Evolutionary conservation across 441 rosid genomes (phyloP).

Genomic region (Isatis lusitanica): DNA sequence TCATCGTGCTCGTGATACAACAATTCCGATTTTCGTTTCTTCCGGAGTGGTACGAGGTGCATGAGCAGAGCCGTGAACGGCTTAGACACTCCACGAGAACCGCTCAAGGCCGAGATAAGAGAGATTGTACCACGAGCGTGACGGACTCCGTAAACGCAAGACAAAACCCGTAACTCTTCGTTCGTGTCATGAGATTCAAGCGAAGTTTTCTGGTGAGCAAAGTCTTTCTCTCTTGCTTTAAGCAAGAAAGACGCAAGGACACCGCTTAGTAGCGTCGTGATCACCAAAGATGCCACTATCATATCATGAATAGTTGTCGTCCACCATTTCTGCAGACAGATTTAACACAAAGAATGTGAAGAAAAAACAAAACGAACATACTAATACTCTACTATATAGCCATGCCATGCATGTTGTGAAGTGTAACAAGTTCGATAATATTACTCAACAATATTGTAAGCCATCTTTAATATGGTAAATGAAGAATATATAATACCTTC

Average conservation of each 20-base stretch:
- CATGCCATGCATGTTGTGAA: neutral
- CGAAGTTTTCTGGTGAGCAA: conserved; percentile 42
- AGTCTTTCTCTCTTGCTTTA: conserved; percentile 43
- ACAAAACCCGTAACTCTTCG: conserved; percentile 57
- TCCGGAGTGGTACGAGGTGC: conserved; percentile 78
- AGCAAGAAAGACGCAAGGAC: conserved; percentile 49
- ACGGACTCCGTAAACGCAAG: conserved; percentile 67
- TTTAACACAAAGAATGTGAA: neutral
- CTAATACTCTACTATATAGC: neutral
- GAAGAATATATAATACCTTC: conserved; percentile 28
- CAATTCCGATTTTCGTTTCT: conserved; percentile 44
- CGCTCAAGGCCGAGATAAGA: conserved; percentile 50
- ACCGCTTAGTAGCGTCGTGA: conserved; percentile 60
- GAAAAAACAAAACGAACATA: neutral
- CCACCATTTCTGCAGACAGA: conserved; percentile 41
- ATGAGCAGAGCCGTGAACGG: conserved; percentile 53
- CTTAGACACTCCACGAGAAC: conserved; percentile 35
- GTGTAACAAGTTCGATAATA: neutral
- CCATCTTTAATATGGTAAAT: neutral
- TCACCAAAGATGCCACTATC: conserved; percentile 49
- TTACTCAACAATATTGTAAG: neutral
- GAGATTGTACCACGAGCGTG: conserved; percentile 54
- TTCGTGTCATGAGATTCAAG: conserved; percentile 52
- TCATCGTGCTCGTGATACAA: conserved; percentile 73
- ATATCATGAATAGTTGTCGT: conserved; percentile 43